Percentiles rank a stretch among this genome's conserved stretches.
Conservation (phyloP, 495 filamentous ascomycete genomes). For the Hypoxylon subgilvum region DNA sequence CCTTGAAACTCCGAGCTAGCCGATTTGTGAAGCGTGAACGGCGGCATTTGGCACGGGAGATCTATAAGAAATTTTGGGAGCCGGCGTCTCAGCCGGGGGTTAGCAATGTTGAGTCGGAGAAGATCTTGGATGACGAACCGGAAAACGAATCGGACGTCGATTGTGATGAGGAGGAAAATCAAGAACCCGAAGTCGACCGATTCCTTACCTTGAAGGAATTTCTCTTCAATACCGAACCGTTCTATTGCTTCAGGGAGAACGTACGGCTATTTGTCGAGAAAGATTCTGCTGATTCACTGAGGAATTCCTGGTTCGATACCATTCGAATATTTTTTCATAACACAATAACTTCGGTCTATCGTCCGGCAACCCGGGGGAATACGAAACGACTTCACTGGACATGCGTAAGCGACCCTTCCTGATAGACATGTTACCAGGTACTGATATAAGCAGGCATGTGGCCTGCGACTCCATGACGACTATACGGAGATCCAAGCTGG, state of each 20-base stretch:
- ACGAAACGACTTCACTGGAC: slow-evolving; percentile 1
- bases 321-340: not conserved
- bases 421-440: not conserved
- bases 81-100: not conserved
- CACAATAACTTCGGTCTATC: not conserved
- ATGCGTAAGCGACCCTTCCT: not conserved
- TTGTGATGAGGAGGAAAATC: no score
- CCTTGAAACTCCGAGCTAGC: not conserved
- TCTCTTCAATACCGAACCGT: not conserved
- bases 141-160: not conserved
- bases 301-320: not conserved
- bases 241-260: slow-evolving; percentile 1
- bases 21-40: slow-evolving; percentile 6
- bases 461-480: slow-evolving; percentile 9
- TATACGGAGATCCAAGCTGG: slow-evolving; percentile 13
- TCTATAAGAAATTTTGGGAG: slow-evolving; percentile 1
- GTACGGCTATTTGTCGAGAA: not conserved
- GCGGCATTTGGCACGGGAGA: not conserved
- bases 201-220: not conserved
- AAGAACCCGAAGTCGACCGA: not conserved
- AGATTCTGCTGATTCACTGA: not conserved
- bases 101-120: not conserved
- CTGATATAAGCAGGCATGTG: not conserved
- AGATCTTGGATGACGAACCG: not conserved
- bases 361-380: not conserved